phyloP scores from a whole-genome alignment of 805 yeast genomes.

The Candida chilensis region DNA sequence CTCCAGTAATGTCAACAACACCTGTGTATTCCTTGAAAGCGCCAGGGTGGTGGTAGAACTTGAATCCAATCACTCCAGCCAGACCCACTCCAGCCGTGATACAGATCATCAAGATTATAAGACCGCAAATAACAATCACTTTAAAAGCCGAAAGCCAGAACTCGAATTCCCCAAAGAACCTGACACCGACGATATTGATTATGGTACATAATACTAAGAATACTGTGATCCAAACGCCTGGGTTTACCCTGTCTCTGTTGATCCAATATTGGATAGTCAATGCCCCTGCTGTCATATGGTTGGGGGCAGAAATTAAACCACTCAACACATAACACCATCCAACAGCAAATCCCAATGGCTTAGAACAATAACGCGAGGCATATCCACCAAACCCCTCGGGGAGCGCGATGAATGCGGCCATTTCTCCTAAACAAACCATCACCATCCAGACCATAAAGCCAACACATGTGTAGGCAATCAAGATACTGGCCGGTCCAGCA shows the following conservation, averaged over 20 bases:
- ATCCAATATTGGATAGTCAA: slow-evolving; percentile 48
- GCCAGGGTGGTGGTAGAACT: too few relatives aligned
- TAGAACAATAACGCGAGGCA: slow-evolving; percentile 55
- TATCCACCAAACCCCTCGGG: slow-evolving; percentile 61
- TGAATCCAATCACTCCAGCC: too few relatives aligned
- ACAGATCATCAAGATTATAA: slow-evolving; percentile 52
- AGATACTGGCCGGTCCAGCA: slow-evolving; percentile 62
- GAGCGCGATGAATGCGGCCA: slow-evolving; percentile 59
- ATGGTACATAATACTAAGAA: slow-evolving; percentile 24
- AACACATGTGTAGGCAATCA: slow-evolving; percentile 30
- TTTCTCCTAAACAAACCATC: slow-evolving; percentile 57
- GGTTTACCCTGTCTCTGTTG: slow-evolving; percentile 31
- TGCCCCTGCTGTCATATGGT: slow-evolving; percentile 49
- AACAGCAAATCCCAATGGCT: slow-evolving; percentile 59
- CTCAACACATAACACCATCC: slow-evolving; percentile 55
- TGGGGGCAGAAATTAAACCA: slow-evolving; percentile 44
- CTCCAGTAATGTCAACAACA: slow-evolving; percentile 25
- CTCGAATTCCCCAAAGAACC: slow-evolving; percentile 35
- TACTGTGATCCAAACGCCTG: slow-evolving; percentile 42
- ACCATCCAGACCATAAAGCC: slow-evolving; percentile 32
- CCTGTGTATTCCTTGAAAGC: too few relatives aligned
- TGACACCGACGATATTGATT: slow-evolving; percentile 29
- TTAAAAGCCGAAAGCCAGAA: slow-evolving; percentile 58
- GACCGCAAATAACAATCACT: slow-evolving; percentile 56
- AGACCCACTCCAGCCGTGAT: slow-evolving; percentile 68